Evolutionary conservation across 2,329 filamentous ascomycete species (phyloP), one percentile per base, ranked within the genome.

Genomic region (Aureobasidium namibiae): DNA sequence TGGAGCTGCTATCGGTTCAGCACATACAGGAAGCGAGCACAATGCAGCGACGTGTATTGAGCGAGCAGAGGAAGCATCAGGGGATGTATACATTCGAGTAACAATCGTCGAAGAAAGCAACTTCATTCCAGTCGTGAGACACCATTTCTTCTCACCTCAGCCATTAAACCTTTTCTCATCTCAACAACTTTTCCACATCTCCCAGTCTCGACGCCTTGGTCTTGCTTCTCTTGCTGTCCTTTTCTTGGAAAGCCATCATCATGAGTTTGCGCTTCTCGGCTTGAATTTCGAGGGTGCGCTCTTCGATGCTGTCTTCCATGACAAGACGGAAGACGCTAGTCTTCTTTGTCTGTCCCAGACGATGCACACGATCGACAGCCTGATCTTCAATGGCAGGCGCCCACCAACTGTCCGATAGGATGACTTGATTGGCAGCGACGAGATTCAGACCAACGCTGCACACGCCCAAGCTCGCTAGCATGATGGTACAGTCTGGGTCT

Each of bases 351-450:
- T 96, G 92, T 0, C 91, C 91, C 0, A 96, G 78, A 0, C 91
- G 82, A 69, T 96, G 89, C 7, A 96, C 90, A 4, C 91, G 86
- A 69, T 96, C 91, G 2, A 95, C 81, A 3, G 92, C 92, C 70
- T 96, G 91, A 65, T 95, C 90, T 72, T 96, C 91, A 59, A 96
- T 94, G 0, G 90, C 90, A 0, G 91, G 91, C 1, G 91, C 90
- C 88, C 91, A 96, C 91, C 90, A 96, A 61, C 83, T 88, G 71
- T 96, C 91, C 0, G 84, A 83, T 21, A 96, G 78, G 46, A 96
- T 84, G 61, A 95, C 89, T 7, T 91, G 91, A 66, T 94, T 90
- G 0, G 91, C 91, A 0, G 89, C 85, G 0, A 92, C 89, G 13
- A 96, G 81, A 66, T 95, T 95, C 46, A 96, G 78, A 0, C 91